phyloP scores from a whole-genome alignment of 2,329 filamentous ascomycete genomes.

The Trichoderma aggressivum region DNA sequence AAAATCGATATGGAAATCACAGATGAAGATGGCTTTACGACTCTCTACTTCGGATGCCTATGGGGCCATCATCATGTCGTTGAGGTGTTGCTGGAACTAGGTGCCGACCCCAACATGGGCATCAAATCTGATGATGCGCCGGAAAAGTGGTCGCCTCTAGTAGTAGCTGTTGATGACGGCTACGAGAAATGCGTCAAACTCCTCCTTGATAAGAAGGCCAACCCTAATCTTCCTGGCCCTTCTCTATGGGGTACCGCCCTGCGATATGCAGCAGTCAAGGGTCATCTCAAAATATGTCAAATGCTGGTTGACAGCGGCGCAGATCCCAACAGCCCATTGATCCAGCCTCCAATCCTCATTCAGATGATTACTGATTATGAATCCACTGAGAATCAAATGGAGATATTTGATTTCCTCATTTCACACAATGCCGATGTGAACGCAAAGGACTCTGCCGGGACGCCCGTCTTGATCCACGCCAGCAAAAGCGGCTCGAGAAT shows the following conservation, averaged over 20 bases:
- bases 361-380: conserved; percentile 10
- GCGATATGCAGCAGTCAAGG: conserved; percentile 16
- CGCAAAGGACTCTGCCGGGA: conserved; percentile 8
- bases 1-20: conserved; percentile 12
- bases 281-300: conserved; percentile 11
- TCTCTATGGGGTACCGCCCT: not conserved
- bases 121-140: conserved; percentile 3
- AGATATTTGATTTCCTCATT: conserved; percentile 16
- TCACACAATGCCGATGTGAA: conserved; percentile 15
- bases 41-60: conserved; percentile 17
- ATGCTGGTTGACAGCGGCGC: conserved; percentile 22
- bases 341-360: conserved; percentile 14
- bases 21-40: conserved; percentile 11
- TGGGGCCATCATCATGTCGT: conserved; percentile 18
- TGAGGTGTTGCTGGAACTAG: conserved; percentile 1
- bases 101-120: conserved; percentile 19
- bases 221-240: conserved; percentile 12
- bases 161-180: conserved; percentile 15
- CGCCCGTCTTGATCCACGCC: conserved; percentile 3
- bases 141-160: conserved; percentile 17
- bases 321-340: conserved; percentile 21
- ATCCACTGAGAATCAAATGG: conserved; percentile 8
- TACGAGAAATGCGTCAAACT: conserved; percentile 19
- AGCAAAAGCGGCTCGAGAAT: not conserved
- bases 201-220: conserved; percentile 17